Conservation (phyloP, 164 flowering plant species). For the Umbilicus rupestris region DNA sequence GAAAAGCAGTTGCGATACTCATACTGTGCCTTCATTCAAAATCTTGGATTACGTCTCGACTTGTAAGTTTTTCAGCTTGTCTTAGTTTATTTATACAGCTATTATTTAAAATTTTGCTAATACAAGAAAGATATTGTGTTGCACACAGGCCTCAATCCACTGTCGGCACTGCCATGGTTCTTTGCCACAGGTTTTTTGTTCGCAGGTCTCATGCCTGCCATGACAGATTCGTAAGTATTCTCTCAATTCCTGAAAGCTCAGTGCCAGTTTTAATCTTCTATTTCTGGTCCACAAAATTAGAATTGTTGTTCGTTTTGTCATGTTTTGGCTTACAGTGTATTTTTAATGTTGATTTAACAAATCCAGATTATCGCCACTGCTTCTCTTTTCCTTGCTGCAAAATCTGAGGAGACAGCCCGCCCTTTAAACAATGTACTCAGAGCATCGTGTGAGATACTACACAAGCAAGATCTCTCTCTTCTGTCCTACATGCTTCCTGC, state of each 20-base stretch:
- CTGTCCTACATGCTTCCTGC: constrained; percentile 56
- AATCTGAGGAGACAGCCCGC: constrained; percentile 85
- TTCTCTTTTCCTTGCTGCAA: constrained; percentile 82
- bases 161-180: constrained; percentile 87
- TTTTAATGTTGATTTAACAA: neutral
- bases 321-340: neutral
- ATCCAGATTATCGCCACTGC: constrained; percentile 91
- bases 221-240: constrained; percentile 84
- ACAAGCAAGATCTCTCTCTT: constrained; percentile 53
- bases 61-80: constrained; percentile 43
- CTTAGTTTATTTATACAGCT: neutral
- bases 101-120: neutral
- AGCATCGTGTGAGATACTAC: constrained; percentile 65
- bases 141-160: constrained; percentile 91
- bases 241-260: neutral
- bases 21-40: constrained; percentile 80
- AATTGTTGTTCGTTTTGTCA: neutral
- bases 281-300: neutral
- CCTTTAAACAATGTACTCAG: constrained; percentile 67
- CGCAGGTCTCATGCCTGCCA: constrained; percentile 90
- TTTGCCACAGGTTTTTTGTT: constrained; percentile 94
- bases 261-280: neutral
- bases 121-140: constrained; percentile 1
- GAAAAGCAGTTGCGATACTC: constrained; percentile 83
- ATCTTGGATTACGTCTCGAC: constrained; percentile 78